Evolutionary conservation across 306 rosid species (phyloP), one percentile per base, ranked within the genome.

Genomic region (Medicago lupulina): DNA sequence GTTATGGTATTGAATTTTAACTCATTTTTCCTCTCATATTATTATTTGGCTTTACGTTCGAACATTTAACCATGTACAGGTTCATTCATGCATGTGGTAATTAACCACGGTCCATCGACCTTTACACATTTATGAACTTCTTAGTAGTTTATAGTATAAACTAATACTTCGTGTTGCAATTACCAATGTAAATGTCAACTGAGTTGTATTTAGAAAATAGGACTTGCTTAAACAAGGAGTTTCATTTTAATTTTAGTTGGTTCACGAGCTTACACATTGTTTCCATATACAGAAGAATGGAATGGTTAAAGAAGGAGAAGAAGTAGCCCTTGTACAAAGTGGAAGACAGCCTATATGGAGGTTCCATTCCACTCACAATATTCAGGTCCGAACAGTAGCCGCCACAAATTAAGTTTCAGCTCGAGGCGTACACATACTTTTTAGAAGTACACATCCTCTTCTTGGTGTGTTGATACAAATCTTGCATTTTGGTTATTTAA

Each of bases 301-400:
- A 74, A 80, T 95, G 97, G 91, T 95, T 47, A 95, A 86, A 92
- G 86, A 78, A 70, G 97, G 98, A 78, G 97, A 95, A 85, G 98
- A 92, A 80, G 96, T 95, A 54, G 98, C 98, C 60, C 90, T 94
- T 23, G 85, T 91, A 78, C 98, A 94, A 79, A 94, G 98, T 81
- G 98, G 98, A 17, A 87, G 93, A 67, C 96, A 94, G 83, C 97
- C 97, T 40, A 94, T 94, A 72, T 94, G 98, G 97, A 91, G 98
- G 90, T 83, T 87, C 83, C 97, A 93, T 44, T 91, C 98, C 73
- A 94, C 98, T 71, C 98, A 94, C 93, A 91, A 94, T 51, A 94
- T 94, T 60, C 98, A 94, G 85, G 95, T 94, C 77, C 89, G 98
- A 67, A 87, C 85, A 51, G 70, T 36, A 39, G 61, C 68, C 10